Evolutionary conservation across 2,329 filamentous ascomycete genomes (phyloP).

Genomic region (Fusarium succisae): DNA sequence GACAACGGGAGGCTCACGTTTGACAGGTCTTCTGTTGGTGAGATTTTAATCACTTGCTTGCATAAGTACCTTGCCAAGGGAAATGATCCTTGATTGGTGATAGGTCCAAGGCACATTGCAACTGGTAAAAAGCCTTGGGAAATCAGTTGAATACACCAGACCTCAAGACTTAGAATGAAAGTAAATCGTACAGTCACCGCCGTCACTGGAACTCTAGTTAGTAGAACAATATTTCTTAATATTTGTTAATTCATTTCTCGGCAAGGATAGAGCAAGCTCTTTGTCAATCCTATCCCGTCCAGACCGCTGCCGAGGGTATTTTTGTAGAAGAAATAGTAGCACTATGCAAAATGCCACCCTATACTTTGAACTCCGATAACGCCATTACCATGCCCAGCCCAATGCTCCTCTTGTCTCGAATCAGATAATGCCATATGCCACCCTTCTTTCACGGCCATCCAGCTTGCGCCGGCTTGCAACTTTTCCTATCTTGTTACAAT

Average conservation of each 20-base stretch:
- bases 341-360: background rate
- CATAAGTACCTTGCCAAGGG: background rate
- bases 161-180: background rate
- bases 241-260: conserved; percentile 5
- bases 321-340: conserved; percentile 20
- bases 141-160: background rate
- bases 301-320: conserved; percentile 18
- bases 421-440: conserved; percentile 24
- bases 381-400: conserved; percentile 26
- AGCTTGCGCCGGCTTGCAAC: conserved; percentile 24
- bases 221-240: background rate
- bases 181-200: background rate
- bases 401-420: conserved; percentile 23
- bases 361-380: conserved; percentile 19
- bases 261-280: conserved; percentile 9
- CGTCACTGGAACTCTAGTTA: background rate
- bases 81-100: background rate
- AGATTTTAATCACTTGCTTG: background rate
- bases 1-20: background rate
- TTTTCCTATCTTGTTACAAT: conserved; percentile 7
- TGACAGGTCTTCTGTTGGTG: background rate
- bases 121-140: background rate
- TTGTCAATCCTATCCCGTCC: conserved; percentile 4
- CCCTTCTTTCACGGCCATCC: conserved; percentile 35
- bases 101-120: background rate